Evolutionary conservation across 768 basidiomycete genomes (phyloP), one percentile per base, ranked within the genome.

Genomic region (Podaxis sp.): DNA sequence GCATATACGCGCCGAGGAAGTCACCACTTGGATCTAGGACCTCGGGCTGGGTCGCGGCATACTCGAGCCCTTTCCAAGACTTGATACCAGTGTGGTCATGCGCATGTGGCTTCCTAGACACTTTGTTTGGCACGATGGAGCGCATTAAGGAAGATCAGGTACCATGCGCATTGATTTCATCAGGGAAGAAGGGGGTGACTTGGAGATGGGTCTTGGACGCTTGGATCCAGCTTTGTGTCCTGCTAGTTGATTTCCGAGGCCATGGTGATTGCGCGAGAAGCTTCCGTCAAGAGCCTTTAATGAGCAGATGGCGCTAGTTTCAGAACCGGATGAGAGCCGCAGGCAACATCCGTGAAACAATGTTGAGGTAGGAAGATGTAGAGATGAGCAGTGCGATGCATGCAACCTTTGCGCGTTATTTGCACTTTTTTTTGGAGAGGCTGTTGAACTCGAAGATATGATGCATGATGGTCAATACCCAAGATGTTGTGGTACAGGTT

Each of bases 71-170:
- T 14, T 13, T 40, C 38, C 38, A n/a, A 40, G 14, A 40, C 16
- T 16, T n/a, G 16, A 16, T 40, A 14, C 42, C 3, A n/a, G 32
- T 2, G 42, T 44, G 42, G 9, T n/a, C 42, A 44, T 44, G 16
- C 42, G 42, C 9, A 18, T n/a, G 18, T 44, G 42, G 42, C 42
- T 44, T 44, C 42, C 18, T n/a, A 21, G 18, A 16, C 16, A 16
- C 35, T 32, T 4, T 11, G 5, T 55, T 55, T 57, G 46, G 55
- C n/a, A 56, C 14, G 47, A 56, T 9, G 28, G 10, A 38, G 57
- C 38, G 47, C 47, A 38, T 58, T 35, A 13, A 50, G 47, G 57
- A 58, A 58, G 57, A 58, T 58, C 57, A 58, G 57, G 57, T 36
- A 58, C 57, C n/a, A 37, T 50, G 47, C 36, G 47, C 23, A 9